Conservation (phyloP, 2,329 filamentous ascomycete species). For the Cytospora paraplurivora region DNA sequence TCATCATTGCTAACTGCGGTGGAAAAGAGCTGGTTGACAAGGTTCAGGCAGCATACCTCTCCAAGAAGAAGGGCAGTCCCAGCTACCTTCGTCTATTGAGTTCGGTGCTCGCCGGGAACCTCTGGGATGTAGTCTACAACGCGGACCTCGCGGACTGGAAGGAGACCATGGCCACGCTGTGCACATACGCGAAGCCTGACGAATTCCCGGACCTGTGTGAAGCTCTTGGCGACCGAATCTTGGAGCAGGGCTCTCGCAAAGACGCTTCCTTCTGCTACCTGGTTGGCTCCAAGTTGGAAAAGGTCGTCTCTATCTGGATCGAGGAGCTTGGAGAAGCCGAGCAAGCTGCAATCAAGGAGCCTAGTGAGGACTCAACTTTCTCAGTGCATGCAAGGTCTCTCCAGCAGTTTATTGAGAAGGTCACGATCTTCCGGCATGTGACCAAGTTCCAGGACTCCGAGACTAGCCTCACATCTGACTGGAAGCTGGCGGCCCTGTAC, state of each 20-base stretch:
- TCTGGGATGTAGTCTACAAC: conserved; percentile 98
- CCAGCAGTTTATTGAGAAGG: conserved; percentile 96
- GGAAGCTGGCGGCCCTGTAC: conserved; percentile 88
- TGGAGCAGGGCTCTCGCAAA: conserved; percentile 76
- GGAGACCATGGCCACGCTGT: conserved; percentile 92
- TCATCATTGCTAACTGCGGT: conserved; percentile 96
- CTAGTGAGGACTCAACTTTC: conserved; percentile 76
- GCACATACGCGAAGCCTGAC: conserved; percentile 87
- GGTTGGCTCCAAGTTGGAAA: conserved; percentile 93
- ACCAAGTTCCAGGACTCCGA: conserved; percentile 88
- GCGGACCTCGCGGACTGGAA: conserved; percentile 93
- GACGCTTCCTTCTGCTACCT: conserved; percentile 97
- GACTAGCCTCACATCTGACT: conserved; percentile 69
- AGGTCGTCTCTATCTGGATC: conserved; percentile 94
- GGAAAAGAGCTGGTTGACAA: conserved; percentile 93
- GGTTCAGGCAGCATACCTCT: conserved; percentile 88
- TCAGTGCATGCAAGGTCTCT: conserved; percentile 87
- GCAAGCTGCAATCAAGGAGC: conserved; percentile 69
- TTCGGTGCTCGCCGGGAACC: conserved; percentile 92
- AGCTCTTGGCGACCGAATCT: conserved; percentile 85
- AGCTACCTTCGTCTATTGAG: conserved; percentile 90
- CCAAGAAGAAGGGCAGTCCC: conserved; percentile 77
- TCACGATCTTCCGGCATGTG: conserved; percentile 92
- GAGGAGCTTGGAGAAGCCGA: conserved; percentile 85
- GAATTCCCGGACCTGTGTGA: conserved; percentile 97